These are phyloP conservation scores for Paramyrothecium sp. DNA, from an alignment of 2,329 filamentous ascomycete species.

Conservation along the genomic window DNA sequence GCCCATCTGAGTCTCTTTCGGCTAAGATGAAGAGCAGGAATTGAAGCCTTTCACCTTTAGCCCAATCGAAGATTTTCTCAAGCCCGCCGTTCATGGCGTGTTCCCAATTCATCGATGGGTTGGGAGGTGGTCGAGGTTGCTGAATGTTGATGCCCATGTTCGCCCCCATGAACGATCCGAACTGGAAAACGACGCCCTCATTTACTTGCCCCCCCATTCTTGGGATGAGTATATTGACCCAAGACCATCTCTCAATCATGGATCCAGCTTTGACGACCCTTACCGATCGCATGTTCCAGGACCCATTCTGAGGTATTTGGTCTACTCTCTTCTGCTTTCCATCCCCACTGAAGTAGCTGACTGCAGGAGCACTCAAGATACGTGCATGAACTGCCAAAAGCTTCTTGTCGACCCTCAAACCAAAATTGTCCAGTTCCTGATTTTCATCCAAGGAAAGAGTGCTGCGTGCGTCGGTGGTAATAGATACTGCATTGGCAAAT, in stretches of 20 bases:
- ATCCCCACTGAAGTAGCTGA: slow-evolving; percentile 53
- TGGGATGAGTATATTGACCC: slow-evolving; percentile 34
- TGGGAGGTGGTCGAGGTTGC: slow-evolving; percentile 11
- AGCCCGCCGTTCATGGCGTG: slow-evolving; percentile 13
- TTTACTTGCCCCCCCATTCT: slow-evolving; percentile 9
- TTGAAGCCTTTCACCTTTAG: slow-evolving; percentile 30
- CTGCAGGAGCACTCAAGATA: slow-evolving; percentile 57
- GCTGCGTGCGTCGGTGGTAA: slow-evolving; percentile 55
- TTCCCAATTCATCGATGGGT: slow-evolving; percentile 3
- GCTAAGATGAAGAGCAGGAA: slow-evolving; percentile 63
- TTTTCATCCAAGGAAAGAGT: slow-evolving; percentile 55
- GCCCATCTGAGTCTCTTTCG: slow-evolving; percentile 41
- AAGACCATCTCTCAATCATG: slow-evolving; percentile 49
- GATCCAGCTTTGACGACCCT: slow-evolving; percentile 53
- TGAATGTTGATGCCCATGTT: slow-evolving; percentile 38
- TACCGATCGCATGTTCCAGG: slow-evolving; percentile 67
- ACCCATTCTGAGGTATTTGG: slow-evolving; percentile 43
- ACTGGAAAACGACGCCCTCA: slow-evolving; percentile 24
- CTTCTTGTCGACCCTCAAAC: slow-evolving; percentile 56
- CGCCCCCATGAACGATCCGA: slow-evolving; percentile 33
- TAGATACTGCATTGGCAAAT: slow-evolving; percentile 63
- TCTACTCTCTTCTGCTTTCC: slow-evolving; percentile 19
- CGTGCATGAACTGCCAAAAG: slow-evolving; percentile 74
- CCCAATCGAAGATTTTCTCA: slow-evolving; percentile 27
- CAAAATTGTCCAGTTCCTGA: slow-evolving; percentile 53